Percentiles rank a stretch among this genome's conserved stretches.
Evolutionary conservation across 495 filamentous ascomycete species (phyloP).

Genomic region (Talaromyces wortmannii): DNA sequence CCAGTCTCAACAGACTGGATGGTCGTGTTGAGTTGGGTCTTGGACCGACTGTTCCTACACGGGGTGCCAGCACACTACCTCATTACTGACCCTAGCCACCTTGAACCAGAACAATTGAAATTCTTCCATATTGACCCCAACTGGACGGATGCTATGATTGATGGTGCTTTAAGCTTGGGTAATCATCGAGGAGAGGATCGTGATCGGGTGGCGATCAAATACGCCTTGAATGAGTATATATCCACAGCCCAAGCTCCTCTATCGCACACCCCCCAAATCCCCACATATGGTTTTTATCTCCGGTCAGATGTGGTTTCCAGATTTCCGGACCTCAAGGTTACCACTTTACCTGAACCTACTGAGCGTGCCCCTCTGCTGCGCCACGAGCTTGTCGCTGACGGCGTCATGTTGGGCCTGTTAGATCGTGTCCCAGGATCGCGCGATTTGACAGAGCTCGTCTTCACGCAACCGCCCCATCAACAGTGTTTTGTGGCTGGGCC

Average conservation of each 20-base stretch:
- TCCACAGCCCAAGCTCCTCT: neutral
- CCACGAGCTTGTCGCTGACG: constrained; percentile 8
- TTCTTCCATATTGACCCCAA: constrained; percentile 40
- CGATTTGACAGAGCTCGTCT: constrained; percentile 5
- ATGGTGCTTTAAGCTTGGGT: constrained; percentile 36
- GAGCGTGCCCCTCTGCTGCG: constrained; percentile 6
- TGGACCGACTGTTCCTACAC: constrained; percentile 24
- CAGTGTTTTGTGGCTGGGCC: constrained; percentile 18
- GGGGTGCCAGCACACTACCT: constrained; percentile 32
- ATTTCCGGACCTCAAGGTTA: constrained; percentile 20
- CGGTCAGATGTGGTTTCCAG: constrained; percentile 13
- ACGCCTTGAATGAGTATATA: constrained; percentile 19
- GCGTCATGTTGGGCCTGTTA: constrained; percentile 16
- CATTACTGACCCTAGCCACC: constrained; percentile 26
- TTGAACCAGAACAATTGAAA: constrained; percentile 33
- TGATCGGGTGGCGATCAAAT: constrained; percentile 22
- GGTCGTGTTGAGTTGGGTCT: constrained; percentile 25
- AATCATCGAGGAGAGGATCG: constrained; percentile 27
- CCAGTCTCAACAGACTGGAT: constrained; percentile 21
- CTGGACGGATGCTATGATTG: constrained; percentile 38
- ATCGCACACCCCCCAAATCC: constrained; percentile 11
- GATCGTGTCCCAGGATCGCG: constrained; percentile 10
- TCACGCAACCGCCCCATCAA: constrained; percentile 26
- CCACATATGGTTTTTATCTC: constrained; percentile 20
- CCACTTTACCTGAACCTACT: neutral